Evolutionary conservation across 192 early-diverging fungal genomes (phyloP).

Genomic region (Coemansia aciculifera): DNA sequence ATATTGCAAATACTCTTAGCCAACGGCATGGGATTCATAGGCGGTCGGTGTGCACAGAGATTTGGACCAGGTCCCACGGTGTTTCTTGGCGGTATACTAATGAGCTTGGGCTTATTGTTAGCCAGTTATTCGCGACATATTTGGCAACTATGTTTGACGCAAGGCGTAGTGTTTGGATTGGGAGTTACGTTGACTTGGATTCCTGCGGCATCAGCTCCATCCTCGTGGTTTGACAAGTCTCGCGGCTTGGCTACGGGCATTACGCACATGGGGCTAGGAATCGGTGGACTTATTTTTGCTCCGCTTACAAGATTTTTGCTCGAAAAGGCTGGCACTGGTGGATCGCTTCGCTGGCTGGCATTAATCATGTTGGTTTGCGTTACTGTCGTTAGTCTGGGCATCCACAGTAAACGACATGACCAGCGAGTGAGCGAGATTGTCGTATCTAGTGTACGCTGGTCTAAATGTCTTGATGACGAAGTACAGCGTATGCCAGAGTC

Average conservation of each 20-base stretch:
- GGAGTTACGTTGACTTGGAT: conserved; percentile 63
- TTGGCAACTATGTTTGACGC: conserved; percentile 68
- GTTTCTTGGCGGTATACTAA: conserved; percentile 44
- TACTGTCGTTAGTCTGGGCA: conserved; percentile 35
- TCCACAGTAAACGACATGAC: conserved; percentile 37
- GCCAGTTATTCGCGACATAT: conserved; percentile 61
- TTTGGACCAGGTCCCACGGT: conserved; percentile 51
- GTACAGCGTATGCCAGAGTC: conserved; percentile 4
- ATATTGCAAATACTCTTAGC: conserved; percentile 47
- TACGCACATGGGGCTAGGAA: conserved; percentile 67
- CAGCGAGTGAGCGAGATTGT: conserved; percentile 24
- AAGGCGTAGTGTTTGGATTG: conserved; percentile 67
- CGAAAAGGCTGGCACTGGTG: conserved; percentile 43
- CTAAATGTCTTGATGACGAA: conserved; percentile 37
- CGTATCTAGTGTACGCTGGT: conserved; percentile 36
- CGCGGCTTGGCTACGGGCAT: conserved; percentile 65
- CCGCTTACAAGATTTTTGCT: conserved; percentile 56
- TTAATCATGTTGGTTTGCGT: conserved; percentile 41
- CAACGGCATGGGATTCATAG: conserved; percentile 48
- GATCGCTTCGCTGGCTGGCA: conserved; percentile 49
- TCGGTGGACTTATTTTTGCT: conserved; percentile 63
- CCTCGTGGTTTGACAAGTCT: conserved; percentile 66
- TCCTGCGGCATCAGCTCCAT: conserved; percentile 61
- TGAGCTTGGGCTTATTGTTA: conserved; percentile 59
- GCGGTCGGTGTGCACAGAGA: conserved; percentile 27